These are phyloP conservation scores for Stylonectria norvegica DNA, from an alignment of 2,329 filamentous ascomycete species.

Conservation along the genomic window DNA sequence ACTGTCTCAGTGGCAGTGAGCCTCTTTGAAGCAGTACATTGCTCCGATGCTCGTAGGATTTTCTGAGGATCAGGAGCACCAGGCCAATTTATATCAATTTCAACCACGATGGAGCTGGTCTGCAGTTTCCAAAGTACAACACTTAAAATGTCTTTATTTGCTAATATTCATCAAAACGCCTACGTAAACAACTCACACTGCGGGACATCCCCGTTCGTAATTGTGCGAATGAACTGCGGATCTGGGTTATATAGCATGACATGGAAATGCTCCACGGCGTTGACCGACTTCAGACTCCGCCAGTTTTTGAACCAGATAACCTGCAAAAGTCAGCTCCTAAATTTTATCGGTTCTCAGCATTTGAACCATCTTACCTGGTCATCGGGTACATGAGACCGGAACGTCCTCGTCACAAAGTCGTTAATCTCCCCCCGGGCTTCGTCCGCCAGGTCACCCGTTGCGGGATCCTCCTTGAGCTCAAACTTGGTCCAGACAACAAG, in stretches of 20 bases:
- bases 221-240: slow-evolving; percentile 60
- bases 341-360: background rate
- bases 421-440: slow-evolving; percentile 63
- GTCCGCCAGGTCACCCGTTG: slow-evolving; percentile 64
- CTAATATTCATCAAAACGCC: too few species aligned
- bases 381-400: slow-evolving; percentile 50
- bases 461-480: slow-evolving; percentile 63
- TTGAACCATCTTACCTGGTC: slow-evolving; percentile 48
- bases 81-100: too few species aligned
- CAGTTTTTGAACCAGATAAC: slow-evolving; percentile 67
- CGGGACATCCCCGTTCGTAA: slow-evolving; percentile 73
- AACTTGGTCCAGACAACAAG: slow-evolving; percentile 95
- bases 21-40: too few species aligned
- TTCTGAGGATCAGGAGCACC: too few species aligned
- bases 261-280: slow-evolving; percentile 90
- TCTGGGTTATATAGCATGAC: slow-evolving; percentile 84
- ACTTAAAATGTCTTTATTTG: too few species aligned
- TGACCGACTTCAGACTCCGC: slow-evolving; percentile 77
- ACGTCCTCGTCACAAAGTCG: slow-evolving; percentile 64
- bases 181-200: slow-evolving; percentile 50
- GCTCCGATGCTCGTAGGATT: too few species aligned
- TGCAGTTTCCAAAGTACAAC: too few species aligned
- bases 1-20: too few species aligned
- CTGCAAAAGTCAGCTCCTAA: slow-evolving; percentile 20
- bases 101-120: too few species aligned